Evolutionary conservation across 352 stramenopile genomes (phyloP), one percentile per base, ranked within the genome.

Genomic region (Phytophthora quininea): DNA sequence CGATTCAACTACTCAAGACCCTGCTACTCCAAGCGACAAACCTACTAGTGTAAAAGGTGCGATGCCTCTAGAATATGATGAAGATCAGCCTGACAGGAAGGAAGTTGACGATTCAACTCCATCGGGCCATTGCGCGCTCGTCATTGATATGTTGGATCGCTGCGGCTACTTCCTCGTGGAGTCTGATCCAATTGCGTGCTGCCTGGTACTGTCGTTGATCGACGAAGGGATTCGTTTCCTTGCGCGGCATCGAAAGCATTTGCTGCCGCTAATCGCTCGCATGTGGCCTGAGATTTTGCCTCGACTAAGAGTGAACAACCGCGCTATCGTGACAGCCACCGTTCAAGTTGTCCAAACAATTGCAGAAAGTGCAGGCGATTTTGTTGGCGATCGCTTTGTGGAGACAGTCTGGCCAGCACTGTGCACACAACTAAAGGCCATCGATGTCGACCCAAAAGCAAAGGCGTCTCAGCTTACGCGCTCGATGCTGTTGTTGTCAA

Each of bases 351-450:
- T 96, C 35, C 73, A 57, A 12, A 87, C 78, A 1, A 33, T 95
- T 4, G 77, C 82, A 19, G 54, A 76, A 54, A 69, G 77, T 60
- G 87, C 82, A 15, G 83, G 79, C 0, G 89, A 96, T 54, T 95
- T 95, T 57, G 84, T 96, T 38, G 86, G 78, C 31, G 84, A 93
- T 48, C 75, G 82, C 3, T 95, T 96, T 63, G 82, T 95, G 7
- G 79, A 95, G 61, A 83, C 74, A 3, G 75, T 92, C n/a, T 96
- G 89, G 89, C 87, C 89, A 33, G 48, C 72, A 6, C 58, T 93
- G 12, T 71, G 68, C 35, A 58, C 54, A 12, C 67, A 91, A 46
- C 64, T 96, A 19, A 19, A 65, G 40, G 54, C 54, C 2, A 81
- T 91, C 35, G 51, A 73, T 35, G 69, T 79, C 32, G 67, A 54